phyloP scores from a whole-genome alignment of 176 grass and related monocot species.

The Carex cristatella region DNA sequence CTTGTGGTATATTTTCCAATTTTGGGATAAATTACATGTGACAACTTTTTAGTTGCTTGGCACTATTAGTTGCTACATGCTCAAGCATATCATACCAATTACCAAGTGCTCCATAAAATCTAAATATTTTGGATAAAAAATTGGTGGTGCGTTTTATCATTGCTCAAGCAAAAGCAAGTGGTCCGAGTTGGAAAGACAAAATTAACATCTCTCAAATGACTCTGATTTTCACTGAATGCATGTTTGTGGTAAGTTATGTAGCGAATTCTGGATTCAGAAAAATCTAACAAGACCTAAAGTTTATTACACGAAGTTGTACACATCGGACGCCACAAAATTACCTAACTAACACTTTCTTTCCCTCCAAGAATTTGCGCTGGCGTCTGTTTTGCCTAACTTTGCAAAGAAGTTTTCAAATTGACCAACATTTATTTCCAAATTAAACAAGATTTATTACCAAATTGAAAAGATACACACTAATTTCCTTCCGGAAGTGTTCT shows the following conservation, averaged over 20 bases:
- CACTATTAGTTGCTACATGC: neutral
- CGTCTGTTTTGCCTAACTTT: neutral
- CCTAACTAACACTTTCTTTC: neutral
- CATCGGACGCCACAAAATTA: neutral
- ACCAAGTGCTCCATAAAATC: neutral
- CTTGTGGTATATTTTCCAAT: too few species aligned
- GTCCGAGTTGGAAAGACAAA: neutral
- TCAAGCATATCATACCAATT: neutral
- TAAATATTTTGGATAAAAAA: neutral
- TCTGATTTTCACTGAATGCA: neutral
- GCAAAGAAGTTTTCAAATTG: neutral
- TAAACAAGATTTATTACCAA: neutral
- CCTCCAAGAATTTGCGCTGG: conserved; percentile 3
- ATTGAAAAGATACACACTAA: neutral
- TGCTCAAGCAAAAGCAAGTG: neutral
- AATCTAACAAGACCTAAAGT: too few species aligned
- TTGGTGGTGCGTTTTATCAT: neutral
- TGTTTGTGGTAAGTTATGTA: neutral
- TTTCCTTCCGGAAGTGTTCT: neutral
- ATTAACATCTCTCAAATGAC: neutral
- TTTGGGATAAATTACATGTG: neutral
- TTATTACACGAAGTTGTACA: neutral
- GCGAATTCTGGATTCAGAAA: neutral
- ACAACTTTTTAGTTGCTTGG: neutral
- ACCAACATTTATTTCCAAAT: neutral